Evolutionary conservation across 768 basidiomycete genomes (phyloP).

Genomic region (Hygrophoropsis aurantiaca): DNA sequence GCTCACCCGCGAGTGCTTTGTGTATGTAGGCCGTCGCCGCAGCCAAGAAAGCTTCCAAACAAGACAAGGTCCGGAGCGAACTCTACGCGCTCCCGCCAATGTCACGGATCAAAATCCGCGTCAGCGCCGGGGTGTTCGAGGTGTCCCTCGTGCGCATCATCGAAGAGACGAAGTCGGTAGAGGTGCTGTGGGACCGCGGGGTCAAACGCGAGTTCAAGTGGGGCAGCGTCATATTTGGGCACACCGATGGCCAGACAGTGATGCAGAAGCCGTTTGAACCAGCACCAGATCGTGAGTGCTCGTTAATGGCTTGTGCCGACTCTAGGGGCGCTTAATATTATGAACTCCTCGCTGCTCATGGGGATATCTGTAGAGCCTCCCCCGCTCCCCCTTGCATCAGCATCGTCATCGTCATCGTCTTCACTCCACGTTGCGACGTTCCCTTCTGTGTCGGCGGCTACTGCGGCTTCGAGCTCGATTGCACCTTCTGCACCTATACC

Average conservation of each 20-base stretch:
- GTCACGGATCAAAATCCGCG: slow-evolving; percentile 80
- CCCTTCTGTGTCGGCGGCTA: slow-evolving; percentile 12
- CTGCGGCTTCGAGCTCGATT: slow-evolving; percentile 19
- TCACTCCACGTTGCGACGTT: slow-evolving; percentile 23
- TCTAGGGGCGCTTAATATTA: too few relatives aligned
- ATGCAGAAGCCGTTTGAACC: slow-evolving; percentile 68
- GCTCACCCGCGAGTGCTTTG: slow-evolving; percentile 3
- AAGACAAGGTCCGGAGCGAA: slow-evolving; percentile 69
- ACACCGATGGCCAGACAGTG: slow-evolving; percentile 61
- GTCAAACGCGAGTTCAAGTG: slow-evolving; percentile 79
- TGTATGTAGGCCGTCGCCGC: slow-evolving; percentile 64
- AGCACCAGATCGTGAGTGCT: slow-evolving; percentile 45
- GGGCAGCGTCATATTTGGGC: slow-evolving; percentile 79
- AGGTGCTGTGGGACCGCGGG: slow-evolving; percentile 80
- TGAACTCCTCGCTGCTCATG: too few relatives aligned
- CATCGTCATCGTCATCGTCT: slow-evolving; percentile 9
- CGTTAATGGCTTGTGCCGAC: too few relatives aligned
- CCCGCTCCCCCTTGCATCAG: not conserved
- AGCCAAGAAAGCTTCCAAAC: slow-evolving; percentile 71
- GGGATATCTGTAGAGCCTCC: too few relatives aligned
- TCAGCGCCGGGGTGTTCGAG: slow-evolving; percentile 83
- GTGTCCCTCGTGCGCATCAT: slow-evolving; percentile 74
- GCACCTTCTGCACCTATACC: slow-evolving; percentile 7
- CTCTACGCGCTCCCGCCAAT: slow-evolving; percentile 69
- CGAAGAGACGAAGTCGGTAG: slow-evolving; percentile 67